Conservation (phyloP, 495 filamentous ascomycete species). For the Tetracladium marchalianum region DNA sequence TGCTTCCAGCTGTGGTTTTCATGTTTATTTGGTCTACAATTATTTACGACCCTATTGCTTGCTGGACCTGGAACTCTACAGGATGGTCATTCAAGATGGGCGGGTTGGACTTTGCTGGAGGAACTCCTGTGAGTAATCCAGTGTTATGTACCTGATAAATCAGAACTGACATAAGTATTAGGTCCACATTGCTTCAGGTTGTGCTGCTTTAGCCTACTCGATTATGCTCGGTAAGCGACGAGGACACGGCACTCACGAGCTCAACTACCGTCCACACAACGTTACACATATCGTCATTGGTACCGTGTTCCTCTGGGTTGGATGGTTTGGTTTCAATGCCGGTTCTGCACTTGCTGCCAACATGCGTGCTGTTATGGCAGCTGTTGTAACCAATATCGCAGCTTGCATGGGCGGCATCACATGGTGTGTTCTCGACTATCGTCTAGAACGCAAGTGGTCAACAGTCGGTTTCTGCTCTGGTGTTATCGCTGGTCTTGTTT, state of each 20-base stretch:
- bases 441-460: constrained; percentile 91
- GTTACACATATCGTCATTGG: constrained; percentile 95
- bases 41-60: constrained; percentile 91
- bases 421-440: constrained; percentile 92
- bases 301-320: constrained; percentile 97
- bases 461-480: constrained; percentile 96
- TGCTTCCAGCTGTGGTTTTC: constrained; percentile 90
- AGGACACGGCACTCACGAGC: constrained; percentile 64
- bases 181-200: constrained; percentile 78
- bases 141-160: no score
- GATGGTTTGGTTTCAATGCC: constrained; percentile 98
- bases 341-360: constrained; percentile 86
- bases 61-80: constrained; percentile 92
- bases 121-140: constrained; percentile 59
- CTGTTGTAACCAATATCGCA: constrained; percentile 60
- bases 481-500: constrained; percentile 83
- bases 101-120: constrained; percentile 91
- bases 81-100: constrained; percentile 83
- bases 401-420: constrained; percentile 86
- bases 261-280: constrained; percentile 97
- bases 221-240: constrained; percentile 75
- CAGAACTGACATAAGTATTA: no score
- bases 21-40: constrained; percentile 95
- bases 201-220: constrained; percentile 76
- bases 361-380: constrained; percentile 74